phyloP scores from a whole-genome alignment of 2,329 filamentous ascomycete species.

The Exophiala lecanii-corni region DNA sequence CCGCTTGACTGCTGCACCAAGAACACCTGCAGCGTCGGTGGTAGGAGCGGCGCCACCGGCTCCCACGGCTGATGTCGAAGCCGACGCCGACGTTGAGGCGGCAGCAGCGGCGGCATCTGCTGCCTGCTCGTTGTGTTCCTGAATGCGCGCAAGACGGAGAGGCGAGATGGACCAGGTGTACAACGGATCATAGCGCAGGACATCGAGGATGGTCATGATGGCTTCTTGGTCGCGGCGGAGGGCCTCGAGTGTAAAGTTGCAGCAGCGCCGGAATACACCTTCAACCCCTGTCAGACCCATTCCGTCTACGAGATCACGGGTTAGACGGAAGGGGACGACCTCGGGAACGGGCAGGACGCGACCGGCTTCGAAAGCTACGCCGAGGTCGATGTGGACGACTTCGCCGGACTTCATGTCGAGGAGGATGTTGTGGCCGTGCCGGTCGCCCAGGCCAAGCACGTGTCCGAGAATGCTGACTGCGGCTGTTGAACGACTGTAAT shows the following conservation, averaged over 20 bases:
- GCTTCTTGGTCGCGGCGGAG: slow-evolving; percentile 91
- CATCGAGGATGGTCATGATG: slow-evolving; percentile 98
- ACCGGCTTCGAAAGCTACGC: slow-evolving; percentile 94
- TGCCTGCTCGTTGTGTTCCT: slow-evolving; percentile 48
- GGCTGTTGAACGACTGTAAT: slow-evolving; percentile 89
- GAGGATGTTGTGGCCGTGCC: slow-evolving; percentile 95
- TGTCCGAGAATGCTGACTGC: slow-evolving; percentile 94
- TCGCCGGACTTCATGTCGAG: slow-evolving; percentile 86
- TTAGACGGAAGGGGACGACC: slow-evolving; percentile 90
- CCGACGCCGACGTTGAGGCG: slow-evolving; percentile 25
- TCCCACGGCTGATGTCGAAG: slow-evolving; percentile 28
- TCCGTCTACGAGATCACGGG: slow-evolving; percentile 89
- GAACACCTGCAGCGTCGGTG: slow-evolving; percentile 25
- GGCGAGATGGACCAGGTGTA: slow-evolving; percentile 91
- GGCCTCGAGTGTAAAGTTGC: slow-evolving; percentile 93
- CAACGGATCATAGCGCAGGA: slow-evolving; percentile 93
- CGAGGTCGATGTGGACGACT: slow-evolving; percentile 93
- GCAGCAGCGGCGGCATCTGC: slow-evolving; percentile 33
- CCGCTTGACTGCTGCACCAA: slow-evolving; percentile 31
- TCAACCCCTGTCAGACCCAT: slow-evolving; percentile 96
- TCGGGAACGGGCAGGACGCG: slow-evolving; percentile 93
- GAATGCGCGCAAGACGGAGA: slow-evolving; percentile 61
- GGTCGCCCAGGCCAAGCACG: slow-evolving; percentile 85
- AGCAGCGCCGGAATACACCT: slow-evolving; percentile 94
- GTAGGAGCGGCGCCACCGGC: slow-evolving; percentile 22